Base-by-base conservation (phyloP, 2,329 filamentous ascomycete species). In the Cladosporium austrohemisphaericum region DNA sequence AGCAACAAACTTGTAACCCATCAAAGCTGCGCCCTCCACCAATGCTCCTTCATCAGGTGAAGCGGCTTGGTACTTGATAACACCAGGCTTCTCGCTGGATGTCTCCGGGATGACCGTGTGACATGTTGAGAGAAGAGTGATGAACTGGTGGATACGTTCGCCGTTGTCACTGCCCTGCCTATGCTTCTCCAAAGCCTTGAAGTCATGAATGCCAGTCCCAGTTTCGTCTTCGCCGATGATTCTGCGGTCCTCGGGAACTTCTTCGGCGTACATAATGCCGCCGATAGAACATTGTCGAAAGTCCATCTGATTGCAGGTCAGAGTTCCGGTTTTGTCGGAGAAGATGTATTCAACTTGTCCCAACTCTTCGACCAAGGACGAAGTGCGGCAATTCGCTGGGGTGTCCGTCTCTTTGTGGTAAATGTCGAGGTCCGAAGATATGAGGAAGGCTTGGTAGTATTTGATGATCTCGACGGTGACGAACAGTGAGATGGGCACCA, bases 341-440 rank as follows among this genome's bases (percentile, higher is more conserved):
- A 98, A 98, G 56, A 98, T 93, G 63, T 94, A 98, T 64, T 97
- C 93, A 36, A 98, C 94, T 79, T 97, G 95, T 49, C 93, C 93
- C 36, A 98, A 73, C 65, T 98, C 94, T 71, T 98, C 93, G 9
- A 98, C 93, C 65, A 98, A 75, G 57, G 91, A 96, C 2, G 92
- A 97, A 0, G 93, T 98, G 60, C 93, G 83, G 70, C 93, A 98
- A 57, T 93, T 95, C 4, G 93, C 91, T 10, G 93, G 90, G 0
- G 92, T 98, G 62, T 98, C 91, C 1, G 85, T 95, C 65, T 89
- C 88, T 61, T 95, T 88, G 67, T 98, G 89, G 71, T 98, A 98
- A 60, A 98, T 98, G 65, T 98, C 93, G 50, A 98, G 78, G 66
- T 98, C 94, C 50, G 91, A 92, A 65, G 95, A 95, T 69, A 98